Percentiles rank a stretch among this genome's conserved stretches.
Evolutionary conservation across 116 monocot genomes (phyloP).

Genomic region (Papilionanthe hybrid): DNA sequence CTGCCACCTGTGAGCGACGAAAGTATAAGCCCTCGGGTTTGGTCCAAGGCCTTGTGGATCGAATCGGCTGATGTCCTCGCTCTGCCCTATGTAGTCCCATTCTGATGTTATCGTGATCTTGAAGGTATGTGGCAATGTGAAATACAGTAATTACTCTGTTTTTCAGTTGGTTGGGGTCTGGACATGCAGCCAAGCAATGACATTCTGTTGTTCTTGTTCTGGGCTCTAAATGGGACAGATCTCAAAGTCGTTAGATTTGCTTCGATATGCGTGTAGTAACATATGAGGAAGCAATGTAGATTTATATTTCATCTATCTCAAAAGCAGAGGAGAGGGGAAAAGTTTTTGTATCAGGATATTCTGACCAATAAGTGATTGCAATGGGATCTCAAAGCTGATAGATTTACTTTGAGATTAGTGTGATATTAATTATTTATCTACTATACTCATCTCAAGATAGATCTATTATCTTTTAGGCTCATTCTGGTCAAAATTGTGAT

Average conservation of each 20-base stretch:
- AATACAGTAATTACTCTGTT: neutral
- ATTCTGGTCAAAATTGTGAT: neutral
- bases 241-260: too few species aligned
- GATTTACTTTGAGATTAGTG: too few species aligned
- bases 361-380: too few species aligned
- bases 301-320: too few species aligned
- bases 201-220: neutral
- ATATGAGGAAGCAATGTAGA: too few species aligned
- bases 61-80: conserved; percentile 52
- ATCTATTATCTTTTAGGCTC: too few species aligned
- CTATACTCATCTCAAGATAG: too few species aligned
- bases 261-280: too few species aligned
- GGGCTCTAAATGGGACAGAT: neutral
- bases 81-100: conserved; percentile 86
- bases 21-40: conserved; percentile 29
- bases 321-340: too few species aligned
- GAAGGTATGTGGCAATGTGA: conserved; percentile 12
- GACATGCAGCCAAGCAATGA: neutral
- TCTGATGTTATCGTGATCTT: conserved; percentile 26
- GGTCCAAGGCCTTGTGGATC: conserved; percentile 53
- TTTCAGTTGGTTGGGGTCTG: neutral
- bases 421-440: too few species aligned
- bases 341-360: too few species aligned
- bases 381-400: too few species aligned
- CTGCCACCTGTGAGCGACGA: conserved; percentile 13